Conservation (phyloP, 306 rosid species). For the Ochetophila trinervis region DNA sequence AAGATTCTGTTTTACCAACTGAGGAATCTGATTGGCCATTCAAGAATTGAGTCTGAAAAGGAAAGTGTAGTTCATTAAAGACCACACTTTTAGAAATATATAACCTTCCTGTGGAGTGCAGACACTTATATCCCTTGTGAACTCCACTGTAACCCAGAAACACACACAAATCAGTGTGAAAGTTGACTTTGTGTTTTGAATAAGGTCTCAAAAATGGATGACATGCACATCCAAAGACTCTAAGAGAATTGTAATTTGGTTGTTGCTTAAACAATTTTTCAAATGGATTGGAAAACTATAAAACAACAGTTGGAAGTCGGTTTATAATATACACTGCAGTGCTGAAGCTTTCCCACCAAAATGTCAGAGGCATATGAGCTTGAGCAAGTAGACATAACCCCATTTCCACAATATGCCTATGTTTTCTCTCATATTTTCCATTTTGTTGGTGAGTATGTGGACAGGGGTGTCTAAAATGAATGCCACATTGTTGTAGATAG, state of each 20-base stretch:
- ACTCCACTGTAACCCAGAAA: neutral
- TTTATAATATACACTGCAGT: neutral
- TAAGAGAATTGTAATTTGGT: neutral
- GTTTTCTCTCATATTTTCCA: neutral
- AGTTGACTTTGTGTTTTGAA: neutral
- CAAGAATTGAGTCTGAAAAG: no score
- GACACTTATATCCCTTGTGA: neutral
- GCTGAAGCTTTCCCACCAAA: neutral
- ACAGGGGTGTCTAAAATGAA: neutral
- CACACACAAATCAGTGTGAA: neutral
- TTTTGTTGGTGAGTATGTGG: neutral
- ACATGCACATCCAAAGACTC: neutral
- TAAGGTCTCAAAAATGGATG: neutral
- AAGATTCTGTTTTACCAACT: no score
- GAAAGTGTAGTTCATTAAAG: neutral
- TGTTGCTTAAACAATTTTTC: neutral
- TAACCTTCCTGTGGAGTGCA: accelerated
- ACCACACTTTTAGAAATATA: neutral
- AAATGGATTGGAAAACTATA: neutral
- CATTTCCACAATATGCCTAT: neutral
- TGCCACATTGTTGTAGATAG: neutral
- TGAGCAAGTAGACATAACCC: neutral
- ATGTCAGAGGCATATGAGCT: neutral
- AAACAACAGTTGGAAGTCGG: neutral
- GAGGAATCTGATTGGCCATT: no score